phyloP scores from a whole-genome alignment of 805 yeast species.

The Wickerhamomyces tratensis region DNA sequence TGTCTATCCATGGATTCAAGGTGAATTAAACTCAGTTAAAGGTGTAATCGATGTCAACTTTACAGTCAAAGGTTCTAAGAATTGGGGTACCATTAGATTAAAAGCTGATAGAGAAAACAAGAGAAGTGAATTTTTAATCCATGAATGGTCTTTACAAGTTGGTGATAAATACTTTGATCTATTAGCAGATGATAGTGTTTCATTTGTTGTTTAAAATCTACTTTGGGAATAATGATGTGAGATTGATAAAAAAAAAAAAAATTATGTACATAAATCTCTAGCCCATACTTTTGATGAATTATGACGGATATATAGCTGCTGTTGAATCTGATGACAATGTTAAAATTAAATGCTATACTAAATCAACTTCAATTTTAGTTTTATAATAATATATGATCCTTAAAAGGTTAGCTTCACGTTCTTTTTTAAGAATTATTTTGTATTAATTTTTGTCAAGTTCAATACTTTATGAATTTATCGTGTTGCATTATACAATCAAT shows the following conservation, averaged over 20 bases:
- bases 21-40: conserved; percentile 72
- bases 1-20: conserved; percentile 83
- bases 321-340: too few species aligned
- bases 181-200: conserved; percentile 34
- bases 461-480: too few species aligned
- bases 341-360: too few species aligned
- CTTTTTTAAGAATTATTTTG: too few species aligned
- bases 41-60: conserved; percentile 74
- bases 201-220: conserved; percentile 12
- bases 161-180: conserved; percentile 38
- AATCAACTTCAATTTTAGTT: too few species aligned
- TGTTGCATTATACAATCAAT: too few species aligned
- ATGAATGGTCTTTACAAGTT: conserved; percentile 50
- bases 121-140: conserved; percentile 45
- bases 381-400: too few species aligned
- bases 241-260: background rate
- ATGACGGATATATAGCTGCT: too few species aligned
- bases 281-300: too few species aligned
- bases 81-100: conserved; percentile 46
- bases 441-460: too few species aligned
- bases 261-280: background rate
- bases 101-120: conserved; percentile 62
- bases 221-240: too few species aligned
- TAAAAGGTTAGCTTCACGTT: too few species aligned
- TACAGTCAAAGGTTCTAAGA: conserved; percentile 57